These are phyloP conservation scores for Stagonosporopsis cucurbitacearum DNA, from an alignment of 2,329 filamentous ascomycete species.

Conservation along the genomic window DNA sequence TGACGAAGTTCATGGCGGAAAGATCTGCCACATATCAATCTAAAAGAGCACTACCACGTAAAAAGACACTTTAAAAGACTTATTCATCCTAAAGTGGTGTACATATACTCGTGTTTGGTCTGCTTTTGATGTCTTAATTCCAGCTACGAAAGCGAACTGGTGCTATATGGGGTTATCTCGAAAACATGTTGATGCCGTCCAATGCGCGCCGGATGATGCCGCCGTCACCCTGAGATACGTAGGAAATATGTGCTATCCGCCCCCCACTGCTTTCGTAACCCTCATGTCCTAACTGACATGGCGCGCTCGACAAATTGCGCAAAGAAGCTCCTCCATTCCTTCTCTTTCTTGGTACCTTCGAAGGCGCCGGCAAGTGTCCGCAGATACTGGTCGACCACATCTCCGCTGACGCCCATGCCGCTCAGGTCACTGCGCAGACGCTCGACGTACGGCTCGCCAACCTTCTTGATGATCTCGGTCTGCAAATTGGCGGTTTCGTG, in stretches of 20 bases:
- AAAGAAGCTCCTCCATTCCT: conserved; percentile 56
- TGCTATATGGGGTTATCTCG: conserved; percentile 20
- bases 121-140: conserved; percentile 8
- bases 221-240: conserved; percentile 15
- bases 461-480: conserved; percentile 89
- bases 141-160: conserved; percentile 14
- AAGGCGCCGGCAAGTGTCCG: conserved; percentile 50
- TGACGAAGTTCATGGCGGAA: no score
- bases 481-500: conserved; percentile 87
- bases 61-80: not conserved
- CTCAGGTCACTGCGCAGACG: conserved; percentile 72
- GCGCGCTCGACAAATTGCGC: conserved; percentile 50
- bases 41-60: not conserved
- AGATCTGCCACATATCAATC: no score
- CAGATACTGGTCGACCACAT: conserved; percentile 70
- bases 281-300: conserved; percentile 29
- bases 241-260: conserved; percentile 3
- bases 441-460: conserved; percentile 78
- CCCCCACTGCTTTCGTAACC: not conserved
- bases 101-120: not conserved
- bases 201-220: conserved; percentile 19
- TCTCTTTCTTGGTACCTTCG: conserved; percentile 47
- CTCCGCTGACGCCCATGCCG: conserved; percentile 69
- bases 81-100: not conserved
- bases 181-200: conserved; percentile 21